Evolutionary conservation across 495 filamentous ascomycete genomes (phyloP).

Genomic region (Penicillium paradoxum): DNA sequence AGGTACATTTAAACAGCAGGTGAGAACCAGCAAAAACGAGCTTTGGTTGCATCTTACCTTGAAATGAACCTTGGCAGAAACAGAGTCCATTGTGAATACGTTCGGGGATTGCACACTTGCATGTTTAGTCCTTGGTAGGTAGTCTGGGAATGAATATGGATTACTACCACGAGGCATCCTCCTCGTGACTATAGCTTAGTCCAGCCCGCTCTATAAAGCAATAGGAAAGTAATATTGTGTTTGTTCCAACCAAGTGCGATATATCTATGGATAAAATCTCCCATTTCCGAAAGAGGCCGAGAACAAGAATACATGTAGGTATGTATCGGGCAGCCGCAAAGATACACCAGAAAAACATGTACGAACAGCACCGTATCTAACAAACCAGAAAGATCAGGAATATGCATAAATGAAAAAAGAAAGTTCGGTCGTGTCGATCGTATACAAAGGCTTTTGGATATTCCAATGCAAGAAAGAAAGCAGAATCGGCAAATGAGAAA

Average conservation of each 20-base stretch:
- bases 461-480: conserved; percentile 12
- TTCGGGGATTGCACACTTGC: no score
- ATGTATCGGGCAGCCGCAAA: not conserved
- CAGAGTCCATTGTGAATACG: no score
- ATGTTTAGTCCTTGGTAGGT: no score
- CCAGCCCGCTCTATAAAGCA: no score
- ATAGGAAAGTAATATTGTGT: not conserved
- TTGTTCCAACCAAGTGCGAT: not conserved
- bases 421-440: conserved; percentile 21
- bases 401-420: conserved; percentile 16
- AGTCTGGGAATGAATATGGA: no score
- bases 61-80: no score
- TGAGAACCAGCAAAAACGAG: no score
- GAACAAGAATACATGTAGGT: not conserved
- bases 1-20: no score
- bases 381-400: conserved; percentile 8
- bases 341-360: conserved; percentile 13
- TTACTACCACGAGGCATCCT: no score
- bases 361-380: conserved; percentile 3
- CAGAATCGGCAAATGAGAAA: conserved; percentile 4
- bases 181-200: no score
- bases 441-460: conserved; percentile 15
- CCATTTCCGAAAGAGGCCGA: not conserved
- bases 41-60: no score
- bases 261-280: not conserved